These are phyloP conservation scores for Ogataea pilisensis DNA, from an alignment of 805 yeast species.

Conservation along the genomic window DNA sequence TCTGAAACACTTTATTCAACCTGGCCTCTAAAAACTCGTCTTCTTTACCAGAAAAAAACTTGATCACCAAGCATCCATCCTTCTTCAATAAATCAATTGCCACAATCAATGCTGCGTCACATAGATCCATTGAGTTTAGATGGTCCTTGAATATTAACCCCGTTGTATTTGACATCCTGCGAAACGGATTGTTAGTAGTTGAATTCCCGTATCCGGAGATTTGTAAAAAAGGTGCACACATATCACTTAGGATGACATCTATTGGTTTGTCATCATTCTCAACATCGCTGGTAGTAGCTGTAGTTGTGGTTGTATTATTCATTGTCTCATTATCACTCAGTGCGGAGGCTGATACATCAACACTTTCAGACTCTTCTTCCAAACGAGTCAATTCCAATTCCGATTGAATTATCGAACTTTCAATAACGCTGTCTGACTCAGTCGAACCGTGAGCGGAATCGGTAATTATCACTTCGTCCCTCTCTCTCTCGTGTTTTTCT, in stretches of 20 bases:
- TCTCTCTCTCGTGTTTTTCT: constrained; percentile 23
- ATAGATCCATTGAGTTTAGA: constrained; percentile 78
- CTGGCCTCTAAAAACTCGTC: constrained; percentile 61
- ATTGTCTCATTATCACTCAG: background rate
- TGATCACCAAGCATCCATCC: constrained; percentile 75
- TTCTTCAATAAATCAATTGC: constrained; percentile 66
- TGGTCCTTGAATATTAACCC: constrained; percentile 84
- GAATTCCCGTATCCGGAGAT: constrained; percentile 47
- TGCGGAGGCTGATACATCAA: too few relatives aligned
- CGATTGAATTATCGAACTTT: constrained; percentile 16
- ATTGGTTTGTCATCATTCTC: constrained; percentile 40
- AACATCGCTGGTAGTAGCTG: too few relatives aligned
- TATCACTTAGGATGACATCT: constrained; percentile 73
- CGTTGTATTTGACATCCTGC: constrained; percentile 91
- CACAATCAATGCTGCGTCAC: constrained; percentile 84
- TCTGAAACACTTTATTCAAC: constrained; percentile 53
- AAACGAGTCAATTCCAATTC: constrained; percentile 10
- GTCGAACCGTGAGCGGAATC: background rate
- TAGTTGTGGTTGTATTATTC: background rate
- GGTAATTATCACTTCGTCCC: background rate
- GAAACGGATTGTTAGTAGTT: constrained; percentile 73
- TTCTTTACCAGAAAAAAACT: constrained; percentile 80
- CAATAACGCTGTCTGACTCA: too few relatives aligned
- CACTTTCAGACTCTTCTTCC: constrained; percentile 6
- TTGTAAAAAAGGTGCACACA: constrained; percentile 68